Base-by-base conservation (phyloP, 257 asterid genomes). In the Oldenlandia corymbosa region DNA sequence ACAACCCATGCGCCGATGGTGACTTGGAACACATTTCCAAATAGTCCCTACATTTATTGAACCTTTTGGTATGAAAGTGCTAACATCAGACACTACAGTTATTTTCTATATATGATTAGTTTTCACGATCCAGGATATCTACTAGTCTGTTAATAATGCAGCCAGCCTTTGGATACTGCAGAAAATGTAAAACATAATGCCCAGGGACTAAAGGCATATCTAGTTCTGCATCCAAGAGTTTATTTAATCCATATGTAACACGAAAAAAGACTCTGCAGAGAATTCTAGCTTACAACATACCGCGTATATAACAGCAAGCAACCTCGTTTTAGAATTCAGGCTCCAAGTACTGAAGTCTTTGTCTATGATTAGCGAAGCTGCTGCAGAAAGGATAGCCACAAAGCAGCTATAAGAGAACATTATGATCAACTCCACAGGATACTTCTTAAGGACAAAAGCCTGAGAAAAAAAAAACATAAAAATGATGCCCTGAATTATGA, bases 321-420 rank as follows among this genome's bases (percentile, higher is more conserved):
- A 60, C 71, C 78, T 88, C 60, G 11, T 39, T 41, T 50, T 60
- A 7, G 84, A 47, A 28, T 42, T 73, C 46, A 88, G 76, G 81
- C 81, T 81, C 94, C 91, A 88, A 7, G 82, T 59, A 34, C 50
- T 62, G 16, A 75, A 60, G 43, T 81, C 85, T n/a, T 69, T 75
- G 39, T 81, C 87, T 1, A 74, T 20, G 2, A 64, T 24, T 6
- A 85, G 69, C 55, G 94, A 78, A 48, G 61, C 72, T 12, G 67
- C 73, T 16, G 77, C 94, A 12, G 84, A 83, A 48, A 81, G 52
- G 59, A 83, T 28, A 31, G 94, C 76, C 49, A 78, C 70, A 56
- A 77, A 76, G 71, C 75, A 70, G 80, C 95, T 83, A 68, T 87
- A 87, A 75, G 81, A 79, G 41, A 85, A 49, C 95, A 85, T 87